Evolutionary conservation across 1,284 basidiomycete species (phyloP), one percentile per base, ranked within the genome.

Genomic region (Pascua sp.): DNA sequence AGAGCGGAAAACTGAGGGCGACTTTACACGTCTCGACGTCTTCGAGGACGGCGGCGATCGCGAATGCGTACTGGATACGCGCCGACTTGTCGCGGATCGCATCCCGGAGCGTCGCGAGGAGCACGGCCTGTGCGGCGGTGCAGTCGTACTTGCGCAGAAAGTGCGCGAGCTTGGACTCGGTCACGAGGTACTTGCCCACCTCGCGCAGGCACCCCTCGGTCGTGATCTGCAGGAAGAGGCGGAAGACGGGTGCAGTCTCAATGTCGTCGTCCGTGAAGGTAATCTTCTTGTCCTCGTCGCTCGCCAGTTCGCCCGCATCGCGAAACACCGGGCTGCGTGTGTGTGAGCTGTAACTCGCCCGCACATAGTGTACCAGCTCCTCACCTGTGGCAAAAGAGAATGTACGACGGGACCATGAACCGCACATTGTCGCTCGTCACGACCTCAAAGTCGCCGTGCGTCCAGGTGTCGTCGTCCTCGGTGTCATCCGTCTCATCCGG

Each of bases 381-480:
- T 44, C 44, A 60, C 58, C 51, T 53, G 11, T 47, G 42, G 13
- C 42, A 42, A 16, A 60, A 58, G 8, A 63, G 54, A 18, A 52
- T 56, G 38, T 49, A 57, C 17, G 43, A 51, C 10, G 56, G 58
- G 2, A 60, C 46, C 8, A 47, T 15, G 55, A 60, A 63, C 1
- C 49, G 47, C 36, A 58, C 54, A 4, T 51, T 9, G 42, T 63
- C 62, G 1, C 46, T 24, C 24, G 53, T 49, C 38, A 55, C 40
- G 40, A 63, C 42, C 51, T 51, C 49, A 36, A 60, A 55, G 42
- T 60, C 59, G 18, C 56, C 59, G 12, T 36, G 45, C 7, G 47
- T 53, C 58, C 58, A 59, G 4, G n/a, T 43, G 5, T 40, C 4
- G 58, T 59, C 58, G 43, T 55, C 58, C 10, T 18, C 24, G 10